A percentile compares a stretch with the other conserved stretches of the same genome.
Conservation (phyloP, 2,329 filamentous ascomycete genomes). For the Blastomyces parvus region DNA sequence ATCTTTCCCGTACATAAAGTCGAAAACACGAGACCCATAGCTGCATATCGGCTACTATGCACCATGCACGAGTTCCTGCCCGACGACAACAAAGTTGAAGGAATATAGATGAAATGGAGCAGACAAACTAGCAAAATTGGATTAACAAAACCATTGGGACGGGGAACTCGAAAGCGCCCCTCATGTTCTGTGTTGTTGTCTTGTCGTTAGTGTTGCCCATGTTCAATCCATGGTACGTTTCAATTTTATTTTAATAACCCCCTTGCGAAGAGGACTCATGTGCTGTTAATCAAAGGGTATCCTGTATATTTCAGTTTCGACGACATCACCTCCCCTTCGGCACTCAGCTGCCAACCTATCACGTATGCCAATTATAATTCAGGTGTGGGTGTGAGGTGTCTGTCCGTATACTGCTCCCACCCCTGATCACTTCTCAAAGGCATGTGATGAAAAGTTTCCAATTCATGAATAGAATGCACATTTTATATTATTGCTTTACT, state of each 20-base stretch:
- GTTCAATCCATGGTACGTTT: not conserved
- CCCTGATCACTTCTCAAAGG: not conserved
- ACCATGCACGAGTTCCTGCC: constrained; percentile 5
- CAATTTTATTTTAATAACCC: not conserved
- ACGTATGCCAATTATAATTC: not conserved
- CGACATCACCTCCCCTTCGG: not conserved
- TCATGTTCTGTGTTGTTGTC: not conserved
- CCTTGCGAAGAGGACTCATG: not conserved
- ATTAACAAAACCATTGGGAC: not conserved
- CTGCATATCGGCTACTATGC: constrained; percentile 3
- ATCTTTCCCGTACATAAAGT: not conserved
- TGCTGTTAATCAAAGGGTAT: not conserved
- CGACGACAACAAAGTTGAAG: constrained; percentile 1
- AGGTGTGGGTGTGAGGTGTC: constrained; percentile 2
- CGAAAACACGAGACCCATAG: not conserved
- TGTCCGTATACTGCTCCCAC: not conserved
- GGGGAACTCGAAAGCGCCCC: not conserved
- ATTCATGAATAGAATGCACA: not conserved
- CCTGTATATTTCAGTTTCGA: not conserved
- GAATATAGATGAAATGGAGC: not conserved
- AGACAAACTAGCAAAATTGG: not conserved
- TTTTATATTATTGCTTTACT: not conserved
- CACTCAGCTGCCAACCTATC: not conserved
- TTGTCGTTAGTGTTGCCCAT: not conserved
- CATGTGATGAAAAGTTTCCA: constrained; percentile 2